Evolutionary conservation across 2,329 filamentous ascomycete species (phyloP).

Genomic region (Botrytis medusae): DNA sequence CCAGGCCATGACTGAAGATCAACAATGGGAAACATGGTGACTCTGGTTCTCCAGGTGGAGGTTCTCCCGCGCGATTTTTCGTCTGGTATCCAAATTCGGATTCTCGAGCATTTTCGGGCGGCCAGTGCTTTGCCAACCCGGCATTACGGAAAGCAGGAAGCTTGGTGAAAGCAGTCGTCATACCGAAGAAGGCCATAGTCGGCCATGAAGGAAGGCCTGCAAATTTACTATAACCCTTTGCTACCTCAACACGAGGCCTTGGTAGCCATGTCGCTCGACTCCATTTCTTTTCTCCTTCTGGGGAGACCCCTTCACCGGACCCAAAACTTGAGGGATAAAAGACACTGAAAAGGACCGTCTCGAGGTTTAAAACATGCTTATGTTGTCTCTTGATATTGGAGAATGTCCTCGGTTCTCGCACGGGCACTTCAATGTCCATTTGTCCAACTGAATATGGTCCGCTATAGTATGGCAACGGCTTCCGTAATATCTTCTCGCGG

Average conservation of each 20-base stretch:
- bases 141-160: constrained; percentile 64
- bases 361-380: constrained; percentile 50
- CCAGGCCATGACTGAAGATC: constrained; percentile 66
- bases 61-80: constrained; percentile 44
- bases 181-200: constrained; percentile 45
- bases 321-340: constrained; percentile 61
- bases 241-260: constrained; percentile 54
- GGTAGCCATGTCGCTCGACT: constrained; percentile 63
- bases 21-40: constrained; percentile 59
- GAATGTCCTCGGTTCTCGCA: constrained; percentile 47
- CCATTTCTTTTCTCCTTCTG: constrained; percentile 46
- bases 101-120: constrained; percentile 45
- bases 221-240: constrained; percentile 63
- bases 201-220: constrained; percentile 51
- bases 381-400: constrained; percentile 51
- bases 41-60: constrained; percentile 42
- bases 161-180: constrained; percentile 63
- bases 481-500: constrained; percentile 49
- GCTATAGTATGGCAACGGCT: constrained; percentile 49
- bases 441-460: constrained; percentile 52
- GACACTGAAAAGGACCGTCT: constrained; percentile 63
- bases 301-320: constrained; percentile 41
- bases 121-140: constrained; percentile 55
- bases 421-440: constrained; percentile 58
- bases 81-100: constrained; percentile 42